Evolutionary conservation across 495 filamentous ascomycete species (phyloP).

Genomic region (Aspergillus wentii): DNA sequence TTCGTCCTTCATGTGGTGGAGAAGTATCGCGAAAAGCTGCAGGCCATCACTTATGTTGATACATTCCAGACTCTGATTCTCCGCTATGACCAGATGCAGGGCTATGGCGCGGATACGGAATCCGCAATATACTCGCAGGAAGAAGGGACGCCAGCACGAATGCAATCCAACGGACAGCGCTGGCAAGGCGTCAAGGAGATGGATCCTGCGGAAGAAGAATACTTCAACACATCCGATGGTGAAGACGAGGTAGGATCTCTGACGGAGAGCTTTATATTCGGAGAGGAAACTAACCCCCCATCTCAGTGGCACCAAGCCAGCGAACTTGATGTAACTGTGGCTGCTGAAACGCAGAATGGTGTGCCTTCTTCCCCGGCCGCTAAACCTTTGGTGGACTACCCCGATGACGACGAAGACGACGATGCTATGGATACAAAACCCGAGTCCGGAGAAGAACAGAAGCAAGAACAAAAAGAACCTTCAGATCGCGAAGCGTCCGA

Average conservation of each 20-base stretch:
- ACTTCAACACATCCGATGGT: constrained; percentile 88
- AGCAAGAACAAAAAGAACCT: constrained; percentile 15
- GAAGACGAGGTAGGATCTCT: constrained; percentile 64
- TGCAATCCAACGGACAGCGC: constrained; percentile 58
- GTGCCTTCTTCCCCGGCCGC: constrained; percentile 38
- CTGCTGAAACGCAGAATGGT: constrained; percentile 26
- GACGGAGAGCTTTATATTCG: not conserved
- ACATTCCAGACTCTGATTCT: constrained; percentile 73
- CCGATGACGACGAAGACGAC: constrained; percentile 79
- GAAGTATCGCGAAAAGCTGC: constrained; percentile 78
- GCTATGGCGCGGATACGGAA: constrained; percentile 58
- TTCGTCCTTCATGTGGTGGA: constrained; percentile 83
- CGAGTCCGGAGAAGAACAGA: constrained; percentile 14
- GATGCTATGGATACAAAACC: constrained; percentile 49
- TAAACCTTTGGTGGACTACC: constrained; percentile 86
- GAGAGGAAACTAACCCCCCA: constrained; percentile 5
- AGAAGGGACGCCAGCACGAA: constrained; percentile 44
- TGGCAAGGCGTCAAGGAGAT: constrained; percentile 79
- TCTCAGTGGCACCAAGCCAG: constrained; percentile 36
- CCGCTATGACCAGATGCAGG: constrained; percentile 76
- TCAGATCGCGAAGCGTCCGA: constrained; percentile 8
- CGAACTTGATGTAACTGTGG: constrained; percentile 14
- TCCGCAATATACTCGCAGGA: constrained; percentile 47
- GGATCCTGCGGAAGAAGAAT: constrained; percentile 85
- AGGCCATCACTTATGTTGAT: constrained; percentile 77